Evolutionary conservation across 2,329 filamentous ascomycete genomes (phyloP).

Genomic region (Cadophora malorum): DNA sequence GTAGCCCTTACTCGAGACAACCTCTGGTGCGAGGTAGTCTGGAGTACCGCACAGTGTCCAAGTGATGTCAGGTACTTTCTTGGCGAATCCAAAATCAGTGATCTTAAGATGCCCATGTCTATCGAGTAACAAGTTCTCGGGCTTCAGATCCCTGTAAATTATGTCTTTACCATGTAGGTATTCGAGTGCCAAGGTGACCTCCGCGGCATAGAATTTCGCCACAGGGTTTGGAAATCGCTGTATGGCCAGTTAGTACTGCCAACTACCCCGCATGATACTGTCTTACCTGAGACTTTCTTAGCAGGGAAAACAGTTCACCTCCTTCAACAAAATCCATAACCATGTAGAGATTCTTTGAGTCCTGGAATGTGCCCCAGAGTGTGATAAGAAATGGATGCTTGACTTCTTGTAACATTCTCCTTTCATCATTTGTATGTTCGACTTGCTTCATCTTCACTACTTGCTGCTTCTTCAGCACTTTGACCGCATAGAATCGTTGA

Average conservation of each 20-base stretch:
- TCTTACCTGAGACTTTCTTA: slow-evolving; percentile 85
- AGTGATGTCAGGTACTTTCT: slow-evolving; percentile 97
- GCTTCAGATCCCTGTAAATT: slow-evolving; percentile 97
- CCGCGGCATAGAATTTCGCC: slow-evolving; percentile 98
- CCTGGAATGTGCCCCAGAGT: slow-evolving; percentile 97
- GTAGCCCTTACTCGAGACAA: slow-evolving; percentile 99
- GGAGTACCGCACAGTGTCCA: slow-evolving; percentile 98
- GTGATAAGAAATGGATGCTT: slow-evolving; percentile 98
- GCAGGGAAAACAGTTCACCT: slow-evolving; percentile 92
- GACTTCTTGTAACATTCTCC: slow-evolving; percentile 93
- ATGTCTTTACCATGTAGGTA: slow-evolving; percentile 95
- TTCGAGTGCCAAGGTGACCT: slow-evolving; percentile 93
- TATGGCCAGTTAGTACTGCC: slow-evolving; percentile 21
- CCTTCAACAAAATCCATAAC: slow-evolving; percentile 99
- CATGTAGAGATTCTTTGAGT: slow-evolving; percentile 97
- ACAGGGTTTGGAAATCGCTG: slow-evolving; percentile 98
- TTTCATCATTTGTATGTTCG: slow-evolving; percentile 98
- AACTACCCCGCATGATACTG: slow-evolving; percentile 3
- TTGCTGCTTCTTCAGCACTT: slow-evolving; percentile 97
- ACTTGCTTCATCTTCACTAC: slow-evolving; percentile 99
- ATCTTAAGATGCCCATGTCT: slow-evolving; percentile 95
- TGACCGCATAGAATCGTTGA: slow-evolving; percentile 96
- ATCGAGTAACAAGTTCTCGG: slow-evolving; percentile 90
- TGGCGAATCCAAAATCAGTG: slow-evolving; percentile 98
- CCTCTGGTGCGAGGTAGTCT: slow-evolving; percentile 96